A percentile compares a stretch with the other conserved stretches of the same genome.
Conservation (phyloP, 2,329 filamentous ascomycete genomes). For the Setomelanomma holmii region DNA sequence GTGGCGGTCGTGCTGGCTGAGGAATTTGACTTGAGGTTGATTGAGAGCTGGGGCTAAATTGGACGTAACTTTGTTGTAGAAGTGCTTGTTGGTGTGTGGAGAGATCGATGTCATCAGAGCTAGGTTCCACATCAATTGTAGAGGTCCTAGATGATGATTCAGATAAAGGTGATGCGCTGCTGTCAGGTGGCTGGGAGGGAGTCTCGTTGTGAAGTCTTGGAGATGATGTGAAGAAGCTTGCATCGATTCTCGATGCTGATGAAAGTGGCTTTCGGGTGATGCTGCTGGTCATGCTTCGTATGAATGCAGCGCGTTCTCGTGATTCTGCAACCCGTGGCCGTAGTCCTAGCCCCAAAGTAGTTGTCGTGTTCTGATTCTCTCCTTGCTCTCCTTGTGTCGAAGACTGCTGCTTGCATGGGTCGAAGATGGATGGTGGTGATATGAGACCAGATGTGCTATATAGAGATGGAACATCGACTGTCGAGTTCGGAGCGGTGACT, state of each 20-base stretch:
- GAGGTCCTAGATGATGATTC: not conserved
- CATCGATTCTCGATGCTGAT: not conserved
- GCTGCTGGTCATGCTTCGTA: constrained; percentile 1
- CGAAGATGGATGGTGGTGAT: not conserved
- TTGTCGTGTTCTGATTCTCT: not conserved
- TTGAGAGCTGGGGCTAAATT: not conserved
- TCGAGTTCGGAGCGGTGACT: not conserved
- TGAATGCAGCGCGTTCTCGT: not conserved
- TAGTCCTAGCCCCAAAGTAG: too few relatives aligned
- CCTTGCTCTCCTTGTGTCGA: too few relatives aligned
- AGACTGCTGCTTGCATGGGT: too few relatives aligned
- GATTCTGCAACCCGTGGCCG: too few relatives aligned
- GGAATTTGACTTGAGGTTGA: not conserved
- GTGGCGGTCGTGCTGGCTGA: too few relatives aligned
- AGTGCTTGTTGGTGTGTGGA: constrained; percentile 7
- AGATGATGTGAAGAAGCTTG: not conserved
- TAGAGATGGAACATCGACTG: not conserved
- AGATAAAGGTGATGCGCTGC: not conserved
- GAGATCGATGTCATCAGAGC: constrained; percentile 5
- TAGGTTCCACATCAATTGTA: not conserved
- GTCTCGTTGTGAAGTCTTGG: not conserved
- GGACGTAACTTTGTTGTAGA: constrained; percentile 4
- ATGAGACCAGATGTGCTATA: not conserved
- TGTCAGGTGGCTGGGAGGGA: not conserved
- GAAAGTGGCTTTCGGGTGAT: not conserved